Conservation (phyloP, 306 rosid species). For the Spatholobus suberectus region DNA sequence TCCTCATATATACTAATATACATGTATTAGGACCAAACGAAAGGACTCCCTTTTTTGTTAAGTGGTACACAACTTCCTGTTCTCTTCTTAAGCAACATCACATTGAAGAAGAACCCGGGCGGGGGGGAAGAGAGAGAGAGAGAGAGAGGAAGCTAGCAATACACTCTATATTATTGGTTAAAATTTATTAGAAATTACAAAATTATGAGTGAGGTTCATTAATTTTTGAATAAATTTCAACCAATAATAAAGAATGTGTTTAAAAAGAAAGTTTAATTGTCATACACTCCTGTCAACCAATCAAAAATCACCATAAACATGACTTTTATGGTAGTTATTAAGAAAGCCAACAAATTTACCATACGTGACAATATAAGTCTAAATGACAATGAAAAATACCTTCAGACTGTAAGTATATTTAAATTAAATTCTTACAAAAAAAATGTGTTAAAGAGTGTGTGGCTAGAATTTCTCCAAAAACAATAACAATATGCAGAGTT, state of each 20-base stretch:
- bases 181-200: background rate
- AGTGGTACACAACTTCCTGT: background rate
- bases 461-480: background rate
- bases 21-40: conserved; percentile 1
- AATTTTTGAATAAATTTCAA: background rate
- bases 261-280: too few relatives aligned
- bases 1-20: background rate
- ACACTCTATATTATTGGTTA: background rate
- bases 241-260: background rate
- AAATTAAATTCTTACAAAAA: background rate
- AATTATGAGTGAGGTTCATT: background rate
- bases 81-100: conserved; percentile 1
- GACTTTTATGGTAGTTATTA: too few relatives aligned
- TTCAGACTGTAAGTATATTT: too few relatives aligned
- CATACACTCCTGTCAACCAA: too few relatives aligned
- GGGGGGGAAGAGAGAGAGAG: too few relatives aligned
- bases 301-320: too few relatives aligned
- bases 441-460: background rate
- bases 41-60: background rate
- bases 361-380: background rate
- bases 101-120: too few relatives aligned
- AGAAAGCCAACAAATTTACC: background rate
- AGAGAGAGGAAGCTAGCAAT: too few relatives aligned
- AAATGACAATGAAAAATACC: background rate
- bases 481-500: background rate